These are phyloP conservation scores for Elsinoe perseae DNA, from an alignment of 2,329 filamentous ascomycete species.

Conservation along the genomic window DNA sequence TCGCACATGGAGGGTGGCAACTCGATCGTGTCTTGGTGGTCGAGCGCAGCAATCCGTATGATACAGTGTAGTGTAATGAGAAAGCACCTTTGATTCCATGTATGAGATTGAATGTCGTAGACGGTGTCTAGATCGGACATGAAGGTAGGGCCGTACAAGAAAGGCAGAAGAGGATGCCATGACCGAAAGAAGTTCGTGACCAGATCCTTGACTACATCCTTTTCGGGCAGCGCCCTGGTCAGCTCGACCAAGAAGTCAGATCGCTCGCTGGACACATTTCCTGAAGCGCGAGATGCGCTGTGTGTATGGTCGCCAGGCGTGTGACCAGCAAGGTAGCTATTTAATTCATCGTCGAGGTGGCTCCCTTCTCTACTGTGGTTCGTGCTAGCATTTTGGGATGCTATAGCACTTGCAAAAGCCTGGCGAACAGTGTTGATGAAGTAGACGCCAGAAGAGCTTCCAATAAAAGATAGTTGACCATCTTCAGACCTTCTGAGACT, in stretches of 20 bases:
- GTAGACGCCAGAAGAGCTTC: constrained; percentile 46
- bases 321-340: neutral
- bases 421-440: constrained; percentile 48
- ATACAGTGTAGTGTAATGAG: constrained; percentile 43
- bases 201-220: constrained; percentile 35
- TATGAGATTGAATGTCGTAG: constrained; percentile 31
- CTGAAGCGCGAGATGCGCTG: neutral
- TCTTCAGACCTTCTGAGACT: constrained; percentile 9
- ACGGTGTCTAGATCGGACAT: constrained; percentile 39
- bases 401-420: constrained; percentile 36
- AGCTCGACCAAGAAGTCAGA: neutral
- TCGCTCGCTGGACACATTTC: neutral
- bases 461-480: constrained; percentile 35
- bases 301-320: neutral
- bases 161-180: constrained; percentile 48
- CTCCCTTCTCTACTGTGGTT: neutral
- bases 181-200: constrained; percentile 44
- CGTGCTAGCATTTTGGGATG: neutral
- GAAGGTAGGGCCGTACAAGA: constrained; percentile 45
- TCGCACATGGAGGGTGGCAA: constrained; percentile 17
- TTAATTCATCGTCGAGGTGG: constrained; percentile 6
- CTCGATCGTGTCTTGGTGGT: constrained; percentile 32
- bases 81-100: constrained; percentile 25
- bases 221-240: constrained; percentile 22
- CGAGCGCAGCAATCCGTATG: constrained; percentile 41